These are phyloP conservation scores for Amaranthus hypochondriacus DNA, from an alignment of 148 eudicot genomes.

Conservation along the genomic window DNA sequence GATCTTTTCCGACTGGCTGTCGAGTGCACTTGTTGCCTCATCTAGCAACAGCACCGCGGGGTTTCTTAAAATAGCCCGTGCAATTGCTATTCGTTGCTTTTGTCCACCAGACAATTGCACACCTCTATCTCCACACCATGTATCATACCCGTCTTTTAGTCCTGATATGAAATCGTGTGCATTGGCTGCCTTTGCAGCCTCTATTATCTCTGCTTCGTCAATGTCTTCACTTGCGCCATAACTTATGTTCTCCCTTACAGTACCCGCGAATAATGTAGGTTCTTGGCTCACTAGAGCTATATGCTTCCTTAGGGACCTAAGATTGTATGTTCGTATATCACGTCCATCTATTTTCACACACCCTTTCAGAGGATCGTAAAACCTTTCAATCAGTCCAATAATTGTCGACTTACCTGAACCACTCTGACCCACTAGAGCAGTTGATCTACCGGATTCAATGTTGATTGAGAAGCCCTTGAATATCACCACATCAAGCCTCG, in stretches of 20 bases:
- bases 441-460: constrained; percentile 66
- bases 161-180: constrained; percentile 68
- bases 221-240: constrained; percentile 43
- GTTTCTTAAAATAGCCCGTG: constrained; percentile 63
- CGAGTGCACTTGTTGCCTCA: constrained; percentile 86
- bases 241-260: constrained; percentile 55
- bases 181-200: constrained; percentile 70
- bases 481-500: constrained; percentile 46
- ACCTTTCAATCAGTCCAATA: constrained; percentile 62
- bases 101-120: constrained; percentile 82
- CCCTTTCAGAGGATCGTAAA: constrained; percentile 68
- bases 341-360: constrained; percentile 53
- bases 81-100: constrained; percentile 81
- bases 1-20: constrained; percentile 62
- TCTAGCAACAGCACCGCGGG: constrained; percentile 59
- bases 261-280: constrained; percentile 62
- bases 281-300: constrained; percentile 86
- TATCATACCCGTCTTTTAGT: constrained; percentile 58
- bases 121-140: constrained; percentile 75
- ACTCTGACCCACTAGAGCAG: constrained; percentile 76
- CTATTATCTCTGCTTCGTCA: constrained; percentile 49
- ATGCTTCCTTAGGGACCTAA: constrained; percentile 59
- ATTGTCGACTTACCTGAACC: constrained; percentile 89
- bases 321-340: constrained; percentile 47
- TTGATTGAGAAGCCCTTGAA: constrained; percentile 54